Base-by-base conservation (phyloP, 2,329 filamentous ascomycete genomes). In the Aspergillus arachidicola region DNA sequence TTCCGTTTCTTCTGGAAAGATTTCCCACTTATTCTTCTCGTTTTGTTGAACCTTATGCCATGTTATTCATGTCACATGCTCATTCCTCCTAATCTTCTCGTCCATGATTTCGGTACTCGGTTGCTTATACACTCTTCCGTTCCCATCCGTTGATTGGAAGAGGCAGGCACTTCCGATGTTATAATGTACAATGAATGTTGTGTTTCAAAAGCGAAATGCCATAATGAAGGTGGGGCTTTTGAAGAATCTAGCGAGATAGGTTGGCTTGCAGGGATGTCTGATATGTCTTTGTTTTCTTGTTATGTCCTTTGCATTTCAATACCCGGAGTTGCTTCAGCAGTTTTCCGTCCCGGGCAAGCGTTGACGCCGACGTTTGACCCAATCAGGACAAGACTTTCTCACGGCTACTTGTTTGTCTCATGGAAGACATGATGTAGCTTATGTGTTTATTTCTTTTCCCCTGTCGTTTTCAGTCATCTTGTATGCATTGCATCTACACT, bases 1-100 rank as follows among this genome's bases (percentile, higher is more conserved):
- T 73, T 75, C 71, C 68, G 65, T 71, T 66, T 69, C 66, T 73
- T 73, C 71, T 71, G 70, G 74, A 75, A 76, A 75, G 72, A 76
- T 71, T 74, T 71, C 67, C 66, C 67, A 62, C 67, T 68, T 51
- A 59, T 58, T 60, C 54, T 64, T 55, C 36, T 26, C 41, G 51
- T 59, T 55, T 62, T 60, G 66, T 65, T 60, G 58, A 58, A 56
- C 64, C 65, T 62, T 65, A 62, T 62, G 32, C 32, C 58, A 64
- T 65, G 59, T 59, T 59, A 55, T 57, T 60, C 59, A 63, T 66
- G 63, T 65, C 61, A 63, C 60, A 59, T 68, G 63, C 61, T 61
- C 59, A 66, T 65, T 67, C 59, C 64, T 66, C 57, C 62, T 68
- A 66, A 65, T 64, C 64, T 68, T 70, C 68, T 69, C 68, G 65